Percentiles rank a stretch among this genome's conserved stretches.
These are phyloP conservation scores for Diaporthe vexans DNA, from an alignment of 2,329 filamentous ascomycete species.

Conservation along the genomic window DNA sequence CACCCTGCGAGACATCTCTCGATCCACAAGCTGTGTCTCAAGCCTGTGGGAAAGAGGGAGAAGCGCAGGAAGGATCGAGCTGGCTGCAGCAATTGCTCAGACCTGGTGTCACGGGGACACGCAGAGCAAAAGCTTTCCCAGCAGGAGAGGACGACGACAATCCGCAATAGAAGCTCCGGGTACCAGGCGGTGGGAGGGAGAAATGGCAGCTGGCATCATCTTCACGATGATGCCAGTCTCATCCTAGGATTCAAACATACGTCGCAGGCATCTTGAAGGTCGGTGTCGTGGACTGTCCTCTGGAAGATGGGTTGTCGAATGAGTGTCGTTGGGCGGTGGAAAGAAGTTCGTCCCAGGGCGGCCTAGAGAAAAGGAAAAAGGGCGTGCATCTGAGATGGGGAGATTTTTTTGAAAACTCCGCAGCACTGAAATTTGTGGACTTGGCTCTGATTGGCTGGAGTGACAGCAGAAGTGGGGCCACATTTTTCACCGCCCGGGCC, in stretches of 20 bases:
- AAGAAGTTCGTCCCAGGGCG: constrained; percentile 30
- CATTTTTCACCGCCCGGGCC: constrained; percentile 44
- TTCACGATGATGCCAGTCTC: constrained; percentile 31
- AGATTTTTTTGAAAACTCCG: constrained; percentile 42
- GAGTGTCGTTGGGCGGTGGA: constrained; percentile 42
- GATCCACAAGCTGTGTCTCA: constrained; percentile 62
- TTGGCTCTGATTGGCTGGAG: constrained; percentile 26
- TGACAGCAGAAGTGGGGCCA: neutral
- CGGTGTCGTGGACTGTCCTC: constrained; percentile 49
- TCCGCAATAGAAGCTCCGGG: constrained; percentile 68
- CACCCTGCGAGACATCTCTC: constrained; percentile 77
- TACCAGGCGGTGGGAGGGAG: constrained; percentile 58
- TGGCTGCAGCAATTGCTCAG: constrained; percentile 69
- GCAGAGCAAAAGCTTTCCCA: constrained; percentile 65
- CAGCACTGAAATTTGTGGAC: constrained; percentile 35
- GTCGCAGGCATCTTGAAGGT: constrained; percentile 47
- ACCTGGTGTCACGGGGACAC: constrained; percentile 46
- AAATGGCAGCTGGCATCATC: constrained; percentile 34
- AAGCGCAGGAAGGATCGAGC: constrained; percentile 81
- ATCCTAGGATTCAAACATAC: constrained; percentile 47
- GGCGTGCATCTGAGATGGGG: constrained; percentile 21
- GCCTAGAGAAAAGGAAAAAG: constrained; percentile 26
- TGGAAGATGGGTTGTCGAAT: constrained; percentile 46
- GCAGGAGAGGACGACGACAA: constrained; percentile 87
- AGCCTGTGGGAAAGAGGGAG: constrained; percentile 69